A percentile compares a stretch with the other conserved stretches of the same genome.
These are phyloP conservation scores for Diutina siamensis DNA, from an alignment of 1,139 yeast species.

Conservation along the genomic window DNA sequence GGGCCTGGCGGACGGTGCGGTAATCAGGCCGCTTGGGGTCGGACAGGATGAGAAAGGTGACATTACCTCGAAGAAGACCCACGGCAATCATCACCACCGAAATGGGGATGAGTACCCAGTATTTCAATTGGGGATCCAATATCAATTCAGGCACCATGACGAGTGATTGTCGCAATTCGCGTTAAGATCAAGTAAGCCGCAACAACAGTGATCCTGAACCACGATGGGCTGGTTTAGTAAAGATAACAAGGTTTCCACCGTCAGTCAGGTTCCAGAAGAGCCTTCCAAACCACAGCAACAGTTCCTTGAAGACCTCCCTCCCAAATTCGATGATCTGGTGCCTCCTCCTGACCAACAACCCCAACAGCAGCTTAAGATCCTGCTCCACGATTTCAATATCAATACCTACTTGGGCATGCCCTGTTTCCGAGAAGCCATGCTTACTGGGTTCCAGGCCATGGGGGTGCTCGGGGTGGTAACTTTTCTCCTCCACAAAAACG, in stretches of 20 bases:
- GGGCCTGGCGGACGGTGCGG: conserved; percentile 26
- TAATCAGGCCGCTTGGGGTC: conserved; percentile 42
- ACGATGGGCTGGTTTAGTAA: conserved; percentile 5
- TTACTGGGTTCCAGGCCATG: conserved; percentile 80
- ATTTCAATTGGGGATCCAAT: conserved; percentile 71
- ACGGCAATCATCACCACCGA: conserved; percentile 83
- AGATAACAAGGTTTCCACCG: not conserved
- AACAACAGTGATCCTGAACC: not conserved
- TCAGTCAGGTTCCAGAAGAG: not conserved
- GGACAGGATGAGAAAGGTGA: conserved; percentile 49
- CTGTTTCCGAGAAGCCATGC: conserved; percentile 81
- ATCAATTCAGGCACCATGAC: not conserved
- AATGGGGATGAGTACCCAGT: conserved; percentile 89
- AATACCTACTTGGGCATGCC: conserved; percentile 56
- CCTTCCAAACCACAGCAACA: not conserved
- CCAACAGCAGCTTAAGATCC: conserved; percentile 19
- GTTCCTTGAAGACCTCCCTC: conserved; percentile 22
- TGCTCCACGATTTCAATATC: conserved; percentile 42
- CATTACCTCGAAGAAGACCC: conserved; percentile 69
- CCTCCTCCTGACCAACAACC: conserved; percentile 12
- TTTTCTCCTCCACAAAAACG: conserved; percentile 54
- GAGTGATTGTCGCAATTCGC: not conserved
- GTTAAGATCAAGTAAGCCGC: not conserved
- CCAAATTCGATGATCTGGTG: conserved; percentile 32
- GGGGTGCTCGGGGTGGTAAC: conserved; percentile 69